Evolutionary conservation across 495 filamentous ascomycete species (phyloP).

Genomic region (Recurvomyces mirabilis): DNA sequence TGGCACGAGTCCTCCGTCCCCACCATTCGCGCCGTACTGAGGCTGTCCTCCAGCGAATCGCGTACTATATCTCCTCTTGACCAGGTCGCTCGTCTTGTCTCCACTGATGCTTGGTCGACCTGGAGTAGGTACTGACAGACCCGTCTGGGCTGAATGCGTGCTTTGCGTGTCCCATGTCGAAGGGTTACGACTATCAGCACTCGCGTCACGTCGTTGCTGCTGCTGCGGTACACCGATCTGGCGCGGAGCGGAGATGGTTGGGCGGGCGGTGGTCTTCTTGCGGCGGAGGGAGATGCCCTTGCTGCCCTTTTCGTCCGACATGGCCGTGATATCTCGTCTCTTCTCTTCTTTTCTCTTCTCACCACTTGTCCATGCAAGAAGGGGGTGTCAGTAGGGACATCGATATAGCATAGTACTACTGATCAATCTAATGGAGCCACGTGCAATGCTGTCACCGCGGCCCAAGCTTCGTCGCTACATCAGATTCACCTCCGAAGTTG

Average conservation of each 20-base stretch:
- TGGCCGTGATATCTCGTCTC: too few species aligned
- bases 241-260: constrained; percentile 72
- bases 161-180: constrained; percentile 14
- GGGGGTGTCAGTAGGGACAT: too few species aligned
- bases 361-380: too few species aligned
- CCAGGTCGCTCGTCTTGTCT: constrained; percentile 71
- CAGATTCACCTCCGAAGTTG: too few species aligned
- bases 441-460: too few species aligned
- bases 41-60: constrained; percentile 58
- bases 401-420: too few species aligned
- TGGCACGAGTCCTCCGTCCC: constrained; percentile 33
- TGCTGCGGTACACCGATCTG: constrained; percentile 49
- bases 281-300: constrained; percentile 82
- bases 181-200: constrained; percentile 31
- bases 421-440: too few species aligned
- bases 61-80: constrained; percentile 88
- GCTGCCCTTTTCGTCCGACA: constrained; percentile 38
- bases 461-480: too few species aligned
- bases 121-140: constrained; percentile 5
- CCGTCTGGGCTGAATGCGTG: constrained; percentile 7
- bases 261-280: constrained; percentile 65
- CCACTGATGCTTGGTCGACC: constrained; percentile 3
- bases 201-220: constrained; percentile 32
- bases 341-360: too few species aligned
- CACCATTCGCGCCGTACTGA: constrained; percentile 43